Conservation (phyloP, 306 rosid species). For the Trifolium dubium region DNA sequence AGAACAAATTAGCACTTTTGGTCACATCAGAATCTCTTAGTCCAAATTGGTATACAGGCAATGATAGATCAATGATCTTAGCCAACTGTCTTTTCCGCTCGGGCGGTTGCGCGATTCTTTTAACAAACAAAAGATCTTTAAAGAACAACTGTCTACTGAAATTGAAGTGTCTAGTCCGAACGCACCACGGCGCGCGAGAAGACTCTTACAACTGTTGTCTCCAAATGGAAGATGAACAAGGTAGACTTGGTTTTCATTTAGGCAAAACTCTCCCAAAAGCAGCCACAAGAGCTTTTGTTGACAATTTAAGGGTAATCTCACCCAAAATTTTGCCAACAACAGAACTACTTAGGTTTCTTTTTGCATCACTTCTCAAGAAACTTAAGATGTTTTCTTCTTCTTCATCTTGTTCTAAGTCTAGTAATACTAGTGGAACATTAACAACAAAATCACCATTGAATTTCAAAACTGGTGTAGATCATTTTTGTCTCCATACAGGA, state of each 20-base stretch:
- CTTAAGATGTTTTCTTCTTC: background rate
- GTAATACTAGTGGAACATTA: background rate
- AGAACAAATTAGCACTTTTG: slow-evolving; percentile 61
- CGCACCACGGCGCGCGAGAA: slow-evolving; percentile 81
- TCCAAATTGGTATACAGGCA: slow-evolving; percentile 94
- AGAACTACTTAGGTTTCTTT: slow-evolving; percentile 63
- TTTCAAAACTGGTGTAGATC: slow-evolving; percentile 72
- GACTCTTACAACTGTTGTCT: slow-evolving; percentile 70
- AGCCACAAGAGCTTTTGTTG: slow-evolving; percentile 87
- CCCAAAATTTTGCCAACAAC: slow-evolving; percentile 77
- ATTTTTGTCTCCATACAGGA: slow-evolving; percentile 85
- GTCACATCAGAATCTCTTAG: slow-evolving; percentile 82
- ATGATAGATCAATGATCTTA: slow-evolving; percentile 73
- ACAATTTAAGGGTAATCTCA: slow-evolving; percentile 65
- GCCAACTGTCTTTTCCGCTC: slow-evolving; percentile 78
- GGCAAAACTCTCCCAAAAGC: slow-evolving; percentile 73
- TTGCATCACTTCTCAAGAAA: slow-evolving; percentile 43
- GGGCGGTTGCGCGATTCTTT: slow-evolving; percentile 71
- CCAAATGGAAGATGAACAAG: slow-evolving; percentile 73
- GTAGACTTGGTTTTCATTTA: slow-evolving; percentile 63
- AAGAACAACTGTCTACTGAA: slow-evolving; percentile 51
- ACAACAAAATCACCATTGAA: slow-evolving; percentile 55
- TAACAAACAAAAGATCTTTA: slow-evolving; percentile 64
- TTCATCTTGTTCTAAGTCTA: background rate
- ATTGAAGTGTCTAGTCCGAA: slow-evolving; percentile 69